Evolutionary conservation across 768 basidiomycete species (phyloP).

Genomic region (Mycena olivaceomarginata): DNA sequence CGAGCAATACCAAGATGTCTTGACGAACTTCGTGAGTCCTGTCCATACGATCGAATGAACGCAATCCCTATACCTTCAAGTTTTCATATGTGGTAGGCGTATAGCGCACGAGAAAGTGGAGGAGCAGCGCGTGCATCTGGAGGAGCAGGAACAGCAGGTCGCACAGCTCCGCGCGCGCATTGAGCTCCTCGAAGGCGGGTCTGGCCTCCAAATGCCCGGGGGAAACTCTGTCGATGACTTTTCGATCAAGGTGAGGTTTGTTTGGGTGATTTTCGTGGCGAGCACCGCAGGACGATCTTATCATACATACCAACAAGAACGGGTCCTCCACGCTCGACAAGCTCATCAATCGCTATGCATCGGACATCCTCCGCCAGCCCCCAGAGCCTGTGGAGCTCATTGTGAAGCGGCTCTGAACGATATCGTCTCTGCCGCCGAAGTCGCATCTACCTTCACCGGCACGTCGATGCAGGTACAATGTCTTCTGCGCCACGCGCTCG

Average conservation of each 20-base stretch:
- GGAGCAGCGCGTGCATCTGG: constrained; percentile 84
- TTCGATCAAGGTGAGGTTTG: constrained; percentile 83
- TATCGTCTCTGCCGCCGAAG: constrained; percentile 70
- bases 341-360: constrained; percentile 91
- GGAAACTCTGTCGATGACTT: constrained; percentile 89
- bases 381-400: constrained; percentile 72
- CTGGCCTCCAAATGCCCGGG: constrained; percentile 62
- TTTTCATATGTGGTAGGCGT: constrained; percentile 68
- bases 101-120: constrained; percentile 95
- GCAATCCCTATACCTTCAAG: neutral
- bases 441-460: constrained; percentile 62
- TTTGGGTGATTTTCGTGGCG: constrained; percentile 3
- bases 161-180: constrained; percentile 84
- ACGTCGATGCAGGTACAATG: constrained; percentile 86
- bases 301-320: constrained; percentile 69
- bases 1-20: constrained; percentile 89
- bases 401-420: constrained; percentile 78
- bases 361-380: constrained; percentile 79
- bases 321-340: constrained; percentile 90
- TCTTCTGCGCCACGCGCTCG: constrained; percentile 87
- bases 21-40: constrained; percentile 84
- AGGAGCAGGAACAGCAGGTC: constrained; percentile 90
- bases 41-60: neutral
- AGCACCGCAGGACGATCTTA: constrained; percentile 20
- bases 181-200: constrained; percentile 81